A percentile compares a stretch with the other conserved stretches of the same genome.
Evolutionary conservation across 306 rosid genomes (phyloP).

Genomic region (Dalbergia cochinchinensis): DNA sequence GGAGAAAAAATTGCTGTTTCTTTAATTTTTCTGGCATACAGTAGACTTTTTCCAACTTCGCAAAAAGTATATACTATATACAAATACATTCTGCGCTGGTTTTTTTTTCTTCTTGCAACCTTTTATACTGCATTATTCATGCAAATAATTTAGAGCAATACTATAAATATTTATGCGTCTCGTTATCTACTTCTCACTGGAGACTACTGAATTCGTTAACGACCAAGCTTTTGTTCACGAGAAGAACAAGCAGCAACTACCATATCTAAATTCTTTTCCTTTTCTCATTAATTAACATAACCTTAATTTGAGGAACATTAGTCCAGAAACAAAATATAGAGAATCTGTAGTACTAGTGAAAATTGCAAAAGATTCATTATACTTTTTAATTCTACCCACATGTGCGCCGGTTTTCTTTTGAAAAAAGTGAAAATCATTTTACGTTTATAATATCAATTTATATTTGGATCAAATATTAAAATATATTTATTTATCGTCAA

Average conservation of each 20-base stretch:
- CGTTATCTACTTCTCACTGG: background rate
- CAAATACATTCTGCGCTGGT: background rate
- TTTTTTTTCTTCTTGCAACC: too few relatives aligned
- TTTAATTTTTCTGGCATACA: background rate
- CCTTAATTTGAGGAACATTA: background rate
- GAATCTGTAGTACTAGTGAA: too few relatives aligned
- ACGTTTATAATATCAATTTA: too few relatives aligned
- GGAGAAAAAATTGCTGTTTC: background rate
- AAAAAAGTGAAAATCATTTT: too few relatives aligned
- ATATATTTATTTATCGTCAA: too few relatives aligned
- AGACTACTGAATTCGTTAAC: slow-evolving; percentile 23
- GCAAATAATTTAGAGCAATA: background rate
- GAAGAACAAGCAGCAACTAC: slow-evolving; percentile 6
- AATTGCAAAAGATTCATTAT: too few relatives aligned
- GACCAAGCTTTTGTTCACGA: slow-evolving; percentile 20
- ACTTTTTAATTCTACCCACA: too few relatives aligned
- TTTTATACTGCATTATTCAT: slow-evolving; percentile 26
- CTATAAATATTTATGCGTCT: slow-evolving; percentile 24
- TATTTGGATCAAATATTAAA: too few relatives aligned
- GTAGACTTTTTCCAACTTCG: too few relatives aligned
- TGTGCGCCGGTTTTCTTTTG: too few relatives aligned
- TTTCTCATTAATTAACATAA: background rate
- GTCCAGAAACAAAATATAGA: background rate
- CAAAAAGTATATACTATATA: too few relatives aligned
- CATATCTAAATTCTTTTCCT: slow-evolving; percentile 23